Conservation (phyloP, 495 filamentous ascomycete genomes). For the Neurospora sublineolata region DNA sequence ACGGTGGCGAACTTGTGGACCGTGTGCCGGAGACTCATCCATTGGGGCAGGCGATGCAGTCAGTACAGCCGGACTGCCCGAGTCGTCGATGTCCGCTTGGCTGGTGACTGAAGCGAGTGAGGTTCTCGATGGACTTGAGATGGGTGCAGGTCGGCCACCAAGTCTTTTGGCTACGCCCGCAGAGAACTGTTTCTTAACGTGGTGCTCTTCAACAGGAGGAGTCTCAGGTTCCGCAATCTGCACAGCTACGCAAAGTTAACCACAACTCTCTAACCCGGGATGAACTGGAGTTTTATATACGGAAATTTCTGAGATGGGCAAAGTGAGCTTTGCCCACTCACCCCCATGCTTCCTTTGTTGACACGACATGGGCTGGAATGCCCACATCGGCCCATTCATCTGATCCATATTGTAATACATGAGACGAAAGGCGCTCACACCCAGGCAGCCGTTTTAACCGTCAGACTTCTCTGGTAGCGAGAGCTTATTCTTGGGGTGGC, state of each 20-base stretch:
- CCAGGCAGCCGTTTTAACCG: neutral
- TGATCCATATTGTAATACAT: neutral
- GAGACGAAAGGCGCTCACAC: neutral
- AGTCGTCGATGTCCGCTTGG: constrained; percentile 22
- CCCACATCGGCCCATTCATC: neutral
- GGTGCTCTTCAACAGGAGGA: constrained; percentile 23
- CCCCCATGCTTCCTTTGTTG: neutral
- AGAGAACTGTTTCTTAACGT: constrained; percentile 33
- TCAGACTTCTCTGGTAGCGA: neutral
- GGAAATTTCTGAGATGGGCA: neutral
- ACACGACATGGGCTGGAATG: neutral
- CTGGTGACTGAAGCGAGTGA: constrained; percentile 27
- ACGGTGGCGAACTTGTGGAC: constrained; percentile 19
- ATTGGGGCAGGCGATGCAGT: constrained; percentile 15
- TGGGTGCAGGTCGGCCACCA: constrained; percentile 27
- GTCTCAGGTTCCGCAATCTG: constrained; percentile 37
- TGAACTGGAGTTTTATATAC: neutral
- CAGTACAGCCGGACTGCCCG: constrained; percentile 7
- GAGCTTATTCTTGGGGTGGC: neutral
- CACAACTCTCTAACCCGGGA: neutral
- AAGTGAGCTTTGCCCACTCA: constrained; percentile 3
- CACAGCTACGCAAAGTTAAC: constrained; percentile 28
- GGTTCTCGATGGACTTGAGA: constrained; percentile 23
- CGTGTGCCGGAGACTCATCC: constrained; percentile 21
- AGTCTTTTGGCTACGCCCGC: constrained; percentile 29